A percentile compares a stretch with the other conserved stretches of the same genome.
These are phyloP conservation scores for Orbilia brochopaga DNA, from an alignment of 2,329 filamentous ascomycete genomes.

Conservation along the genomic window DNA sequence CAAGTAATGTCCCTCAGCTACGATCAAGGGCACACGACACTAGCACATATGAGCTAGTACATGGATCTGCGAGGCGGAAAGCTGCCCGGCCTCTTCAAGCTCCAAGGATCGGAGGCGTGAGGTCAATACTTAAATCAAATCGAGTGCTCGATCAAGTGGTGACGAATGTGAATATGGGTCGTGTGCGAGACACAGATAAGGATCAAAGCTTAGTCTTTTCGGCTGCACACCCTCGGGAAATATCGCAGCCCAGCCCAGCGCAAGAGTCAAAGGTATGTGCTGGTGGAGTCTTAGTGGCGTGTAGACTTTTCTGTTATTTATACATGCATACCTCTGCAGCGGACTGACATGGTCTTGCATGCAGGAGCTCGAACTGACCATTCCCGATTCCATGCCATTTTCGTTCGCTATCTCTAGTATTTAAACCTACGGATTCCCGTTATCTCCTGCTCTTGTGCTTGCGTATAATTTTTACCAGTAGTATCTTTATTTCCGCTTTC, in stretches of 20 bases:
- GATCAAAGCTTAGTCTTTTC: neutral
- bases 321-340: constrained; percentile 30
- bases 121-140: too few species aligned
- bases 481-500: too few species aligned
- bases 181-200: neutral
- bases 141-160: too few species aligned
- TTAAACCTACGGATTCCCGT: too few species aligned
- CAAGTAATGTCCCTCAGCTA: too few species aligned
- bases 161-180: neutral
- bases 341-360: constrained; percentile 45
- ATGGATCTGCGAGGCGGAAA: too few species aligned
- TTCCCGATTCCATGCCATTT: neutral
- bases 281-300: constrained; percentile 11
- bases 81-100: too few species aligned
- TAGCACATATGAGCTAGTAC: too few species aligned
- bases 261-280: neutral
- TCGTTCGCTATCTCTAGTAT: neutral
- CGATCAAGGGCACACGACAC: too few species aligned
- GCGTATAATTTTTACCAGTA: too few species aligned
- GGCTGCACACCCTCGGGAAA: constrained; percentile 20
- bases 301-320: neutral
- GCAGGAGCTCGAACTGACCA: neutral
- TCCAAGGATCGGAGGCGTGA: too few species aligned
- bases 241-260: constrained; percentile 9
- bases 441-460: too few species aligned